Conservation (phyloP, 345 rosid species). For the Syzygium jambos region DNA sequence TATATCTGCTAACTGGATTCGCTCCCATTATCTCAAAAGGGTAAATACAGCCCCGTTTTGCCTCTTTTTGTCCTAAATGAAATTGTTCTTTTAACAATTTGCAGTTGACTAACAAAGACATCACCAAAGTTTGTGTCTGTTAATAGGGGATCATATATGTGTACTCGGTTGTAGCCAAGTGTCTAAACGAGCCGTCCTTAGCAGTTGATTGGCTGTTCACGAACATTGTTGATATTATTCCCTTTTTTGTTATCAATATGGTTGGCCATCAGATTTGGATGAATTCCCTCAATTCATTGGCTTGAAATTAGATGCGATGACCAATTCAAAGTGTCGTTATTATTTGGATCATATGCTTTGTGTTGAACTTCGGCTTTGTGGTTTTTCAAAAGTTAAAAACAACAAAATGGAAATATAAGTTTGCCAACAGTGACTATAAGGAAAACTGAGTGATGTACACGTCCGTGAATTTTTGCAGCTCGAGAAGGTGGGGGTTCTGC, state of each 20-base stretch:
- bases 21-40: conserved; percentile 69
- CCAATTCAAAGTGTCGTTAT: not conserved
- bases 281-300: not conserved
- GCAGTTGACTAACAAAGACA: not conserved
- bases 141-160: not conserved
- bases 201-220: not conserved
- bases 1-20: conserved; percentile 92
- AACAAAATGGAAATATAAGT: not conserved
- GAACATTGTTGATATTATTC: not conserved
- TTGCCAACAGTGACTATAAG: not conserved
- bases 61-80: not conserved
- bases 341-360: not conserved
- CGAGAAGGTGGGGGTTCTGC: conserved; percentile 85
- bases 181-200: not conserved
- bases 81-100: not conserved
- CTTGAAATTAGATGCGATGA: not conserved
- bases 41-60: conserved; percentile 20
- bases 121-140: not conserved
- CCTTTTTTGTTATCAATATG: not conserved
- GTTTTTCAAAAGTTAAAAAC: not conserved
- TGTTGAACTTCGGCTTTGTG: not conserved
- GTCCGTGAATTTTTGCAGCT: conserved; percentile 33
- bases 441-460: not conserved
- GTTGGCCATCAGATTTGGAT: not conserved
- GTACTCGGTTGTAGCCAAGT: not conserved